Evolutionary conservation across 2,329 filamentous ascomycete genomes (phyloP).

Genomic region (Xylariaceae sp.): DNA sequence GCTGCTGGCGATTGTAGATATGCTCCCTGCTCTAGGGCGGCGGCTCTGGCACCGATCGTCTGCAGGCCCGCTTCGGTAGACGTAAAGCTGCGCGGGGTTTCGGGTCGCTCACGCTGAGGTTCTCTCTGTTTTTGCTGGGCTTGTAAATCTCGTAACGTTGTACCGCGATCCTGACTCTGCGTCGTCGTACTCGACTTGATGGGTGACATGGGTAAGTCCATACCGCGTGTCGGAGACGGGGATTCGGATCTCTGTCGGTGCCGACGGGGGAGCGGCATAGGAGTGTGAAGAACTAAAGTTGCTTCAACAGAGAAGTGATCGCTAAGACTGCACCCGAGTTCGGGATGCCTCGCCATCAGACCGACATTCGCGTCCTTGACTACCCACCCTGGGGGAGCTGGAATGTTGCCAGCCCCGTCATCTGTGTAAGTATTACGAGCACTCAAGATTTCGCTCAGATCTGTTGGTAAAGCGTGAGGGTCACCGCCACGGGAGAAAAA

Average conservation of each 20-base stretch:
- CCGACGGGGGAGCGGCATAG: slow-evolving; percentile 14
- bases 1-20: slow-evolving; percentile 38
- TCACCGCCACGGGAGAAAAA: slow-evolving; percentile 62
- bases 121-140: slow-evolving; percentile 5
- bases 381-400: slow-evolving; percentile 51
- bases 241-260: slow-evolving; percentile 8
- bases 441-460: slow-evolving; percentile 14
- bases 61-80: slow-evolving; percentile 13
- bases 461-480: slow-evolving; percentile 14
- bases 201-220: slow-evolving; percentile 1
- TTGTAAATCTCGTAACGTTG: no score
- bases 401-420: slow-evolving; percentile 26
- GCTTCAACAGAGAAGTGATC: slow-evolving; percentile 93
- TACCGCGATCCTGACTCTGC: slow-evolving; percentile 5
- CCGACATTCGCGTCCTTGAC: slow-evolving; percentile 69
- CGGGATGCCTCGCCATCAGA: slow-evolving; percentile 78
- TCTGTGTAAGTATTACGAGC: slow-evolving; percentile 17
- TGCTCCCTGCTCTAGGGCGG: slow-evolving; percentile 34
- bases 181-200: slow-evolving; percentile 6
- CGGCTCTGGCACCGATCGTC: slow-evolving; percentile 18
- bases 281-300: slow-evolving; percentile 56
- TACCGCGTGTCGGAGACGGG: slow-evolving; percentile 1
- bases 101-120: slow-evolving; percentile 7
- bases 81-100: slow-evolving; percentile 12
- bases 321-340: slow-evolving; percentile 78